Evolutionary conservation across 148 eudicot genomes (phyloP), one percentile per base, ranked within the genome.

Genomic region (Gaultheria prostrata): DNA sequence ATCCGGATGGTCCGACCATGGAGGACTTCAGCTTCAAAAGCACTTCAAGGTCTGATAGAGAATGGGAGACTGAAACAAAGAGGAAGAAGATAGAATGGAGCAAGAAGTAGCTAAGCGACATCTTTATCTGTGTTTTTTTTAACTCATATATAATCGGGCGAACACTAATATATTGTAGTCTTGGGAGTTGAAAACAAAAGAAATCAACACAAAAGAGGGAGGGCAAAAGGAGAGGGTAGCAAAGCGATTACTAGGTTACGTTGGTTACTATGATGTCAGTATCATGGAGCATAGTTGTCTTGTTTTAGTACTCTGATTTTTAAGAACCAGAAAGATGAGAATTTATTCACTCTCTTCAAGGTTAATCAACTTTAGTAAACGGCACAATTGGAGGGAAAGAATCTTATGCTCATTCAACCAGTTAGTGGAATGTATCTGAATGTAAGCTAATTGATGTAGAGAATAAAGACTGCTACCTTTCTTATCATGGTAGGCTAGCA

Each of bases 11-110:
- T 0, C 78, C 80, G 5, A 89, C 14, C 26, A 95, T 26, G 24
- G 98, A 89, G n/a, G 87, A 26, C 77, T 94, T 95, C 24, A 95
- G 86, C 15, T 84, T 86, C 13, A 94, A 80, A 4, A 95, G 82
- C 6, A 72, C 74, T 10, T 95, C 85, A 14, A 85, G 88, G 76
- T 95, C 98, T 0, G 92, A 90, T 11, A 67, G 43, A 39, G 77
- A 80, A 82, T 83, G 46, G n/a, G 76, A 77, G 24, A 11, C 80
- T 12, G 26, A 72, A 21, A 15, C 79, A 26, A 30, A 65, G 77
- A 39, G 32, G 77, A 49, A 79, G 46, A 74, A 79, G 15, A 33
- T 11, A 1, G 18, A 57, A 43, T 2, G 8, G 70, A 79, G 49
- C 70, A 79, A 9, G n/a, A 39, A 18, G 39, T 57, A 79, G 35